Evolutionary conservation across 2,329 filamentous ascomycete genomes (phyloP).

Genomic region (Penicillium sp.): DNA sequence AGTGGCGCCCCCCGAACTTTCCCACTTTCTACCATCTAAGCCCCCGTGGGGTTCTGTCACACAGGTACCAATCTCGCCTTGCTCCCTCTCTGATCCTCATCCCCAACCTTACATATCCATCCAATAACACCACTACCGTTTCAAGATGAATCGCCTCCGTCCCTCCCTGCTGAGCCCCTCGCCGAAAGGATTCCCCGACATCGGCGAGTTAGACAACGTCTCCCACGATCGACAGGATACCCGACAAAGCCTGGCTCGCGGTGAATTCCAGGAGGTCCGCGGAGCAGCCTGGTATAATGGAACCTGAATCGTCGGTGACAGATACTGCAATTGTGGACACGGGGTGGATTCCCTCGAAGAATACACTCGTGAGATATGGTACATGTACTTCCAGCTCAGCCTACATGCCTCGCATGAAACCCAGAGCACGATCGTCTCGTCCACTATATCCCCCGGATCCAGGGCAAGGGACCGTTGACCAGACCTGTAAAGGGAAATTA

Average conservation of each 20-base stretch:
- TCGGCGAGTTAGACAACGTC: background rate
- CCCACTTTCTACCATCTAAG: too few relatives aligned
- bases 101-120: too few relatives aligned
- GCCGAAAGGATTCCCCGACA: slow-evolving; percentile 1
- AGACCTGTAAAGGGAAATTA: slow-evolving; percentile 8
- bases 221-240: background rate
- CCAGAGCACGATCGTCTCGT: slow-evolving; percentile 22
- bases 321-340: slow-evolving; percentile 20
- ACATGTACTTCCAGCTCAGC: slow-evolving; percentile 22
- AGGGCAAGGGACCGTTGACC: slow-evolving; percentile 16
- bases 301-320: slow-evolving; percentile 8
- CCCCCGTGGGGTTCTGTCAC: too few relatives aligned
- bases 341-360: slow-evolving; percentile 17
- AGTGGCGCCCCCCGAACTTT: too few relatives aligned
- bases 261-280: slow-evolving; percentile 9
- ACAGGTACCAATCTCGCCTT: too few relatives aligned
- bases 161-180: slow-evolving; percentile 12
- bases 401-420: slow-evolving; percentile 13
- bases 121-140: background rate
- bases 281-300: slow-evolving; percentile 11
- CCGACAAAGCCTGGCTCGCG: background rate
- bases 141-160: slow-evolving; percentile 14
- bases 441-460: slow-evolving; percentile 24
- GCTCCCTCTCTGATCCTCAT: background rate
- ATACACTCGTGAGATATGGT: slow-evolving; percentile 21